A percentile compares a stretch with the other conserved stretches of the same genome.
phyloP scores from a whole-genome alignment of 2,329 filamentous ascomycete species.

The Chaetomium strumarium region DNA sequence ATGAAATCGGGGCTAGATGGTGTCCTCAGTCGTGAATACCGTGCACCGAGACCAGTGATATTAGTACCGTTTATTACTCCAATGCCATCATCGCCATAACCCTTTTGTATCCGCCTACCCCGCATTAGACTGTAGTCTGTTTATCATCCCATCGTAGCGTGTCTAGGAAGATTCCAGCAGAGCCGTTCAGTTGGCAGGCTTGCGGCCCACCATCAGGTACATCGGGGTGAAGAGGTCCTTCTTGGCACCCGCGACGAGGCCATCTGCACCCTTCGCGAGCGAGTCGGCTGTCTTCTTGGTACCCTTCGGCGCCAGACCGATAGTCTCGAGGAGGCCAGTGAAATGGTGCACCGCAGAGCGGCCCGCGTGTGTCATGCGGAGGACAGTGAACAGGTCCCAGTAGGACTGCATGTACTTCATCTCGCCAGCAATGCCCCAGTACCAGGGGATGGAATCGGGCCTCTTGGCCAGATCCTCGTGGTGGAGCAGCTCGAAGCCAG shows the following conservation, averaged over 20 bases:
- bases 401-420: conserved; percentile 75
- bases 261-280: conserved; percentile 74
- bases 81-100: conserved; percentile 7
- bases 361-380: conserved; percentile 83
- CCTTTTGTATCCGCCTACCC: conserved; percentile 8
- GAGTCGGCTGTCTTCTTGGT: conserved; percentile 95
- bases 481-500: conserved; percentile 77
- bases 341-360: conserved; percentile 69
- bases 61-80: conserved; percentile 11
- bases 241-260: conserved; percentile 76
- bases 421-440: conserved; percentile 84
- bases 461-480: conserved; percentile 82
- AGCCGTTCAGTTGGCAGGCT: conserved; percentile 50
- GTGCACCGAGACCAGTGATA: conserved; percentile 1
- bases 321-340: conserved; percentile 67
- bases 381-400: conserved; percentile 74
- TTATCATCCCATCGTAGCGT: conserved; percentile 18
- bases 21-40: neutral
- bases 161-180: neutral
- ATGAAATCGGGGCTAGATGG: neutral
- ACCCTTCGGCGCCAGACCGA: conserved; percentile 70
- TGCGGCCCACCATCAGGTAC: conserved; percentile 93
- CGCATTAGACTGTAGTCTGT: conserved; percentile 14
- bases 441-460: conserved; percentile 77
- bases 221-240: conserved; percentile 96